These are phyloP conservation scores for Microdochium bolleyi DNA, from an alignment of 2,329 filamentous ascomycete genomes.

Conservation along the genomic window DNA sequence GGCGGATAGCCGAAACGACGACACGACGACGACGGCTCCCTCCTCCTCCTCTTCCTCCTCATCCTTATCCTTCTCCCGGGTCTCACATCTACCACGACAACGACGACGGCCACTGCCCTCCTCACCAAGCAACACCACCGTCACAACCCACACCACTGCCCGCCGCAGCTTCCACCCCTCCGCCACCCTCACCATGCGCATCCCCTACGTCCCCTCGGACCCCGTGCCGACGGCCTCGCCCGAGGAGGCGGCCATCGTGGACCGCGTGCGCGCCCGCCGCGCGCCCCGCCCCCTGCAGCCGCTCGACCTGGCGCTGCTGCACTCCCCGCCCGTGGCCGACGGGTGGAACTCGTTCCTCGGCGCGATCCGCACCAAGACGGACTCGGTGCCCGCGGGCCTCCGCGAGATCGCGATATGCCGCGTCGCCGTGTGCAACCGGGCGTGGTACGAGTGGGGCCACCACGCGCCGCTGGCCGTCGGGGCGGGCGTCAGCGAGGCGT, in stretches of 20 bases:
- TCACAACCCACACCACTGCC: background rate
- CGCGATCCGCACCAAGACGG: slow-evolving; percentile 48
- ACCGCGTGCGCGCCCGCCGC: slow-evolving; percentile 57
- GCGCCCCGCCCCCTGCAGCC: slow-evolving; percentile 62
- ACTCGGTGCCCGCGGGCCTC: slow-evolving; percentile 39
- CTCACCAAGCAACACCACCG: background rate
- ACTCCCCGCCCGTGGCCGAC: slow-evolving; percentile 66
- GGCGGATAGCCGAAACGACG: too few relatives aligned
- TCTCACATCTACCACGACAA: background rate
- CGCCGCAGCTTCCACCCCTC: slow-evolving; percentile 4
- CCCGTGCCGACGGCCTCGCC: slow-evolving; percentile 34
- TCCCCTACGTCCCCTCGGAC: slow-evolving; percentile 57
- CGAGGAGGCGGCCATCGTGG: slow-evolving; percentile 49
- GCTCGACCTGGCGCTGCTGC: slow-evolving; percentile 69
- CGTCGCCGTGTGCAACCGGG: slow-evolving; percentile 71
- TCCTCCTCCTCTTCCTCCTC: background rate
- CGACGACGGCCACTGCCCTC: background rate
- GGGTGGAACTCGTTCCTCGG: slow-evolving; percentile 68
- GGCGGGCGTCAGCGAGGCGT: slow-evolving; percentile 47
- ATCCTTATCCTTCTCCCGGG: background rate
- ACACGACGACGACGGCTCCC: too few relatives aligned
- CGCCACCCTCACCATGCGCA: slow-evolving; percentile 44
- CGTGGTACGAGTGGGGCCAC: slow-evolving; percentile 80
- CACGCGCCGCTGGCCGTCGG: slow-evolving; percentile 61
- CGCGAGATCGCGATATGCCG: slow-evolving; percentile 76